Conservation (phyloP, 345 rosid genomes). For the Populus pruinosa region DNA sequence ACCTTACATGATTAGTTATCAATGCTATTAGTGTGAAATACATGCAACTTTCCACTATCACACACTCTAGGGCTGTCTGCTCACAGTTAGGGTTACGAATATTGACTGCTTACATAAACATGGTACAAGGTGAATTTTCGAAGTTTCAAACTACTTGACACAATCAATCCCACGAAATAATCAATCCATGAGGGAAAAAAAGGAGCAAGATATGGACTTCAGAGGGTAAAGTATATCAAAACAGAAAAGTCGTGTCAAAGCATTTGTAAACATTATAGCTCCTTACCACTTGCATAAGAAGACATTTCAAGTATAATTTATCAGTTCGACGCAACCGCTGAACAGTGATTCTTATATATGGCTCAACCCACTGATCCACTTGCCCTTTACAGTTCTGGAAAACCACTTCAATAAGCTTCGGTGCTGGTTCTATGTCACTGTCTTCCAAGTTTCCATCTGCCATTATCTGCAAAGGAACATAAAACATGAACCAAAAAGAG, state of each 20-base stretch:
- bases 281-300: constrained; percentile 95
- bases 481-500: background rate
- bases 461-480: constrained; percentile 55
- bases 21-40: background rate
- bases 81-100: background rate
- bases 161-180: background rate
- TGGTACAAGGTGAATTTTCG: background rate
- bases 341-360: constrained; percentile 78
- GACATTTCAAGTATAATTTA: constrained; percentile 80
- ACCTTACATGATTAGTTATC: background rate
- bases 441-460: constrained; percentile 84
- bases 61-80: background rate
- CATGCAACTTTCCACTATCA: background rate
- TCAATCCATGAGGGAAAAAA: background rate
- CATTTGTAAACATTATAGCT: background rate
- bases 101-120: background rate
- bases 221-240: background rate
- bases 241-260: background rate
- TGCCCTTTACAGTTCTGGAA: constrained; percentile 97
- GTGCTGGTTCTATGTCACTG: constrained; percentile 87
- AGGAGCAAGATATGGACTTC: background rate
- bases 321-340: constrained; percentile 78
- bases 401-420: constrained; percentile 94
- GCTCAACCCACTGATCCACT: constrained; percentile 98
- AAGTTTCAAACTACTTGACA: background rate